Conservation (phyloP, 1,284 basidiomycete genomes). For the Cryptococcus amylolentus region DNA sequence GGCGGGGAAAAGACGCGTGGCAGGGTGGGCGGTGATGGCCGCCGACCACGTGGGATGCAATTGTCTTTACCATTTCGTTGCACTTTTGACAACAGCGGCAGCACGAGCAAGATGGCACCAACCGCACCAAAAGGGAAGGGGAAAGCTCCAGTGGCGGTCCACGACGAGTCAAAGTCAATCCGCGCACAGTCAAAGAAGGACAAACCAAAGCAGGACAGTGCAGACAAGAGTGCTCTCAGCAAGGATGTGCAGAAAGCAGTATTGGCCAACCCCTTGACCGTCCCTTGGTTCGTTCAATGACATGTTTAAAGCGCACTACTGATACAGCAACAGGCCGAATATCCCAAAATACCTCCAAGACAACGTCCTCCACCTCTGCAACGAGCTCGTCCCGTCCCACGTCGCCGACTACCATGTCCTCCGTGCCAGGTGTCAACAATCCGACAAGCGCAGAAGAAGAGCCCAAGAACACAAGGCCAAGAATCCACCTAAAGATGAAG, state of each 20-base stretch:
- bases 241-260: slow-evolving; percentile 36
- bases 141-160: neutral
- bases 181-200: slow-evolving; percentile 22
- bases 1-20: no score
- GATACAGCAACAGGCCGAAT: slow-evolving; percentile 31
- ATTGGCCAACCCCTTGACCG: slow-evolving; percentile 37
- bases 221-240: slow-evolving; percentile 16
- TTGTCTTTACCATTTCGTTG: no score
- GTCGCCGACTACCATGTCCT: slow-evolving; percentile 41
- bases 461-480: neutral
- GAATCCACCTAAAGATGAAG: neutral
- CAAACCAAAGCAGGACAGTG: slow-evolving; percentile 5
- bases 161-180: slow-evolving; percentile 12
- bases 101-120: slow-evolving; percentile 5
- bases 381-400: slow-evolving; percentile 25
- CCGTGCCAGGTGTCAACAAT: slow-evolving; percentile 32
- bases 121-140: neutral
- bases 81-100: neutral
- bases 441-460: slow-evolving; percentile 18
- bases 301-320: neutral
- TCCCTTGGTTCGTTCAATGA: slow-evolving; percentile 33
- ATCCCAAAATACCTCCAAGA: slow-evolving; percentile 40
- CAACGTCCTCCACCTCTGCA: slow-evolving; percentile 31
- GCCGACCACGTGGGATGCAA: no score
- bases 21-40: no score